Conservation (phyloP, 257 asterid genomes). For the Cruciata laevipes region DNA sequence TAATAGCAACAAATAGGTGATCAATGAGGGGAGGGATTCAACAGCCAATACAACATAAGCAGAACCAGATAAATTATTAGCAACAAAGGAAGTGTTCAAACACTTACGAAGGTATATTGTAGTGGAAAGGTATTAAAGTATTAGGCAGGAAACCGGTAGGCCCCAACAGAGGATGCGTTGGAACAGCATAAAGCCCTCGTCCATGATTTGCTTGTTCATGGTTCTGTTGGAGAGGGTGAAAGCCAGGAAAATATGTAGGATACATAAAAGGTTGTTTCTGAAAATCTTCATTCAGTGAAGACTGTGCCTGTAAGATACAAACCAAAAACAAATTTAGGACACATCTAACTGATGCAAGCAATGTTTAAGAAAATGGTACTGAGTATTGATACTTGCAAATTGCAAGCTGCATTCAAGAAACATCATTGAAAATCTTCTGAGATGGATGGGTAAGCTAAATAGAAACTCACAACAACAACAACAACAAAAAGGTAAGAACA, state of each 20-base stretch:
- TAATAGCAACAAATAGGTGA: background rate
- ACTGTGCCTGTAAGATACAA: constrained; percentile 19
- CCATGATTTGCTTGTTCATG: constrained; percentile 73
- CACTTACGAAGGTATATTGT: constrained; percentile 78
- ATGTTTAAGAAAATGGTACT: background rate
- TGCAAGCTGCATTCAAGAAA: background rate
- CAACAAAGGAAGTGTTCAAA: constrained; percentile 14
- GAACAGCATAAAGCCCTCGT: constrained; percentile 90
- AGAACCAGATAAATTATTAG: background rate
- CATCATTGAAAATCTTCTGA: background rate
- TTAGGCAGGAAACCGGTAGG: constrained; percentile 50
- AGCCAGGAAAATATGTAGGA: constrained; percentile 27
- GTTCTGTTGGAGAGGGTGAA: constrained; percentile 21
- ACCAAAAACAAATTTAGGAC: background rate
- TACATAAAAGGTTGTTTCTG: constrained; percentile 28
- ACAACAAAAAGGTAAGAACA: too few species aligned
- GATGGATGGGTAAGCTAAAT: background rate
- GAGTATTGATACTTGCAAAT: background rate
- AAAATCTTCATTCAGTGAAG: constrained; percentile 24
- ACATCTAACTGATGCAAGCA: background rate
- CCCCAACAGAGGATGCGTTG: constrained; percentile 51
- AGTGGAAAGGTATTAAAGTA: constrained; percentile 74
- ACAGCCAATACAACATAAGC: background rate
- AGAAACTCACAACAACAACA: background rate
- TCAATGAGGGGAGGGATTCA: background rate